phyloP scores from a whole-genome alignment of 1,284 basidiomycete species.

The Filobasidium uniguttulatum region DNA sequence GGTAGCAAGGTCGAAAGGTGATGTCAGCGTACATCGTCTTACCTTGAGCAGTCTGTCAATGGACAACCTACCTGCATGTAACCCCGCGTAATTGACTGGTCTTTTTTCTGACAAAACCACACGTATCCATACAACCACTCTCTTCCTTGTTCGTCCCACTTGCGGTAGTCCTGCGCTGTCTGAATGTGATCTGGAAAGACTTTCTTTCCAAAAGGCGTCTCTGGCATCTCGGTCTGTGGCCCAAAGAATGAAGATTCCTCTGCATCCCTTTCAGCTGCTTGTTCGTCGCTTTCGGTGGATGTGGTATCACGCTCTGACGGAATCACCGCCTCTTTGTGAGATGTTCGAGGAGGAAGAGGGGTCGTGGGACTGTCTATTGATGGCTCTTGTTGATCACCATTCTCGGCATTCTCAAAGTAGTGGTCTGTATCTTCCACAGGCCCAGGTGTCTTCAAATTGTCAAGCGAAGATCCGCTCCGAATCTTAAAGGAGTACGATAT shows the following conservation, averaged over 20 bases:
- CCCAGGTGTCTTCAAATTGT: too few species aligned
- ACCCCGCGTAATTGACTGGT: slow-evolving; percentile 58
- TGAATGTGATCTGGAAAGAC: slow-evolving; percentile 17
- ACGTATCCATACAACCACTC: slow-evolving; percentile 62
- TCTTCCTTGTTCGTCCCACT: slow-evolving; percentile 31
- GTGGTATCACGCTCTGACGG: too few species aligned
- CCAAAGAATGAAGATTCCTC: too few species aligned
- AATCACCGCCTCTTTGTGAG: too few species aligned
- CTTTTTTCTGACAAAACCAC: slow-evolving; percentile 61
- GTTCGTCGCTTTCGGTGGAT: too few species aligned
- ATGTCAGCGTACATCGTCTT: neutral
- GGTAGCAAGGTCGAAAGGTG: neutral
- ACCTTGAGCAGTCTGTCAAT: slow-evolving; percentile 5
- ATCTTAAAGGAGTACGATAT: slow-evolving; percentile 39
- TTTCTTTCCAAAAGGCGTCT: slow-evolving; percentile 8
- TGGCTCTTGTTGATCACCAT: too few species aligned
- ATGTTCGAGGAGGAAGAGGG: too few species aligned
- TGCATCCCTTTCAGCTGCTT: too few species aligned
- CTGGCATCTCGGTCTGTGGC: slow-evolving; percentile 17
- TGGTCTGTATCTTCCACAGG: too few species aligned
- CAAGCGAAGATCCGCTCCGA: too few species aligned
- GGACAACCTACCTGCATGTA: slow-evolving; percentile 58
- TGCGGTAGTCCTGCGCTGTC: slow-evolving; percentile 31
- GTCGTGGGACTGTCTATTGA: too few species aligned
- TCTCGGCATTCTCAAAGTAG: too few species aligned